These are phyloP conservation scores for Liriodendron chinense DNA, from an alignment of 164 flowering plant genomes.

Conservation along the genomic window DNA sequence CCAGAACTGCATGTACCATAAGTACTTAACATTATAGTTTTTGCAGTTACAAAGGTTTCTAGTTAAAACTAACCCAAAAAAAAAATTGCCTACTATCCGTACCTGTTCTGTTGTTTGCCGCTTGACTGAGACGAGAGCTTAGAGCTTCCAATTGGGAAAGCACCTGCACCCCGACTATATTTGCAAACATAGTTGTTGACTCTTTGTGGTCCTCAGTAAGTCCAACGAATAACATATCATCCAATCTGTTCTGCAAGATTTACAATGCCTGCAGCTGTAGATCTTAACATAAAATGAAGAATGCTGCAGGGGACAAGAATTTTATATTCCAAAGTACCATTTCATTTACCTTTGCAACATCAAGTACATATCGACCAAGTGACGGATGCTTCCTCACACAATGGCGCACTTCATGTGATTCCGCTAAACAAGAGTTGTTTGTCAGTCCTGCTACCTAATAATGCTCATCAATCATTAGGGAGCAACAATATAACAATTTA, in stretches of 20 bases:
- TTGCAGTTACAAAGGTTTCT: neutral
- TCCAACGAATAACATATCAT: conserved; percentile 90
- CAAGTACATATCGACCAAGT: conserved; percentile 82
- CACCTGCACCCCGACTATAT: conserved; percentile 87
- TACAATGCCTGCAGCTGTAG: neutral
- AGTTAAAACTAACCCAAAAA: neutral
- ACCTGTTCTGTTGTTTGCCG: conserved; percentile 44
- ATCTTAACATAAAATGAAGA: neutral
- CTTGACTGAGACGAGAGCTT: conserved; percentile 25
- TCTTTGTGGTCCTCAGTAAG: conserved; percentile 88
- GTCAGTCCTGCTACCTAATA: conserved; percentile 91
- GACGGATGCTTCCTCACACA: conserved; percentile 63
- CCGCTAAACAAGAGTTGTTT: conserved; percentile 73
- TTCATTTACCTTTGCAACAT: conserved; percentile 81
- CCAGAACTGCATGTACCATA: neutral
- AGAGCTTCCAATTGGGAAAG: conserved; percentile 61
- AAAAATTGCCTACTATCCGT: neutral
- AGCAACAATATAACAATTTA: neutral
- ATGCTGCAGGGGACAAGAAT: neutral
- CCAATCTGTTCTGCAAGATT: conserved; percentile 88
- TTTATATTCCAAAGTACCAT: neutral
- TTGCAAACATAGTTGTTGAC: conserved; percentile 84
- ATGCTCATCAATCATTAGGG: neutral
- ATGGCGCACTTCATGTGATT: conserved; percentile 75
- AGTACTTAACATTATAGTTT: neutral